Percentiles rank a stretch among this genome's conserved stretches.
These are phyloP conservation scores for Alloteropsis semialata DNA, from an alignment of 176 grass and related monocot genomes.

Conservation along the genomic window DNA sequence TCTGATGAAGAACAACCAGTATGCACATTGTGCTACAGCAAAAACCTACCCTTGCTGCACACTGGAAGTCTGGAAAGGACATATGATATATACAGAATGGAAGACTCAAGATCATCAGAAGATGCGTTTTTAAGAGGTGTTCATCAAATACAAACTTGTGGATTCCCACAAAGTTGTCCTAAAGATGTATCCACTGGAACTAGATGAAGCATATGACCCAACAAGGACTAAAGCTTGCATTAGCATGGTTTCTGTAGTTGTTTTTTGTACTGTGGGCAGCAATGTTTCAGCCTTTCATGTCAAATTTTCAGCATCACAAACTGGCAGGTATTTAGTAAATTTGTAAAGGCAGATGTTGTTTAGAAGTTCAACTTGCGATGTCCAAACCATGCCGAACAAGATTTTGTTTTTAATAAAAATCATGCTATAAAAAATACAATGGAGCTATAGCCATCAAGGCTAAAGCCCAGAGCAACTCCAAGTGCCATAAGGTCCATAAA, in stretches of 20 bases:
- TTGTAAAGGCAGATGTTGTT: not conserved
- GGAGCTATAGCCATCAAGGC: constrained; percentile 2
- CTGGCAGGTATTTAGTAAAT: not conserved
- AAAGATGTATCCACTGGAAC: not conserved
- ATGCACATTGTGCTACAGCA: constrained; percentile 5
- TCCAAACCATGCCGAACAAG: not conserved
- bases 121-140: not conserved
- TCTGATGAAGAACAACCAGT: constrained; percentile 10
- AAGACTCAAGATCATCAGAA: not conserved
- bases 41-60: not conserved
- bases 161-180: not conserved
- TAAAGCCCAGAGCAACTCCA: not conserved
- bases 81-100: not conserved
- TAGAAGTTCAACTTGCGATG: not conserved
- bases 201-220: not conserved
- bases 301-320: not conserved
- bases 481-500: constrained; percentile 13
- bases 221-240: constrained; percentile 10
- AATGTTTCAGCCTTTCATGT: not conserved
- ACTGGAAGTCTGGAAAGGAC: not conserved
- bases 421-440: not conserved
- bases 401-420: not conserved
- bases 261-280: not conserved
- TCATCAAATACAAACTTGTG: constrained; percentile 1
- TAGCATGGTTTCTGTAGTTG: not conserved